Evolutionary conservation across 2,329 filamentous ascomycete species (phyloP).

Genomic region (Lizonia empirigonia): DNA sequence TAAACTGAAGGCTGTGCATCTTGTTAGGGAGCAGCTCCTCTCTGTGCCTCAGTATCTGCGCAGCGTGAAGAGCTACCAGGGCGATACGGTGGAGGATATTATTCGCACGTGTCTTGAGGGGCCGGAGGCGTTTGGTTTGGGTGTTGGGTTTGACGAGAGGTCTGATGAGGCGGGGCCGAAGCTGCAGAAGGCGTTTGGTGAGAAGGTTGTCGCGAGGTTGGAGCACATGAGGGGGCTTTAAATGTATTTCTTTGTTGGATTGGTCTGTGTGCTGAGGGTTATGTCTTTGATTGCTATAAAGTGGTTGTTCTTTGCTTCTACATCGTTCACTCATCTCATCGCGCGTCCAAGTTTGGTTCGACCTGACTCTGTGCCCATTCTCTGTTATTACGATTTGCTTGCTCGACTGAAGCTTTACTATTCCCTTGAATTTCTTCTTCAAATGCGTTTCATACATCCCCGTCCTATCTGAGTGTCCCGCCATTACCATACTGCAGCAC

Average conservation of each 20-base stretch:
- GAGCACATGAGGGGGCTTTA: constrained; percentile 1
- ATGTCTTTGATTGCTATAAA: no score
- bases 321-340: no score
- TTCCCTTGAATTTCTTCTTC: no score
- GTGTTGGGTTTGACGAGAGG: background rate
- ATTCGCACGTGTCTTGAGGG: constrained; percentile 41
- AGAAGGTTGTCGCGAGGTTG: background rate
- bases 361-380: no score
- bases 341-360: no score
- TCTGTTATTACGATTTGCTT: background rate
- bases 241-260: background rate
- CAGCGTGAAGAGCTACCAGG: constrained; percentile 39
- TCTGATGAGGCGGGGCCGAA: background rate
- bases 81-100: constrained; percentile 29
- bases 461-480: no score
- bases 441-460: no score
- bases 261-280: no score
- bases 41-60: no score
- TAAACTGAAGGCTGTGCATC: constrained; percentile 48
- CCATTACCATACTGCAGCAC: no score
- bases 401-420: no score
- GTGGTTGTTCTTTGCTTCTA: no score
- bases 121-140: constrained; percentile 37
- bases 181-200: background rate
- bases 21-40: constrained; percentile 43